Percentiles rank a stretch among this genome's conserved stretches.
phyloP scores from a whole-genome alignment of 2,329 filamentous ascomycete species.

The Periconia digitata region DNA sequence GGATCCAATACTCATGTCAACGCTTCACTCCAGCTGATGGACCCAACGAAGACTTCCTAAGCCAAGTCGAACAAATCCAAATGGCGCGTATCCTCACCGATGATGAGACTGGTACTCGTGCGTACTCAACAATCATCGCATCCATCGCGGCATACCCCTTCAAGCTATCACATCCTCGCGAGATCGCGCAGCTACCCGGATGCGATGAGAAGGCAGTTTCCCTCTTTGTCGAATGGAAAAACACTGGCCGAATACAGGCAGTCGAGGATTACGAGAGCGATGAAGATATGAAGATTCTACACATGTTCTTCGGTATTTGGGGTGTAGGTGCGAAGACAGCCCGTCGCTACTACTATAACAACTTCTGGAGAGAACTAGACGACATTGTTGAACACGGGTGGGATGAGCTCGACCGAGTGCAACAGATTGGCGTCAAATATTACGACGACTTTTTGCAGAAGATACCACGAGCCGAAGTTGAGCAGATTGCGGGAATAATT shows the following conservation, averaged over 20 bases:
- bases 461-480: constrained; percentile 74
- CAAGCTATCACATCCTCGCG: constrained; percentile 48
- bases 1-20: constrained; percentile 75
- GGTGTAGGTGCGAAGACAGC: constrained; percentile 86
- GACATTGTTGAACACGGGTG: constrained; percentile 85
- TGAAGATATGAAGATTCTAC: constrained; percentile 63
- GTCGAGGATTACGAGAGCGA: constrained; percentile 66
- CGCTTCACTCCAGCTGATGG: constrained; percentile 69
- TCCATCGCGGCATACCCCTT: constrained; percentile 79
- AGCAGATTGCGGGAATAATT: constrained; percentile 66
- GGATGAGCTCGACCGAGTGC: constrained; percentile 71
- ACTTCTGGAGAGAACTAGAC: constrained; percentile 79
- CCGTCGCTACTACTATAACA: constrained; percentile 74
- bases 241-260: constrained; percentile 63
- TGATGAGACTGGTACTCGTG: constrained; percentile 78
- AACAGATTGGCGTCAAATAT: constrained; percentile 93
- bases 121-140: constrained; percentile 87
- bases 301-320: constrained; percentile 82
- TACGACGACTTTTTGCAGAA: constrained; percentile 79
- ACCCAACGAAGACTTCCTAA: constrained; percentile 76
- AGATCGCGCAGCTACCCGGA: constrained; percentile 64
- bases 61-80: constrained; percentile 72
- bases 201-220: constrained; percentile 79
- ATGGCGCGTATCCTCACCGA: constrained; percentile 68
- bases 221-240: constrained; percentile 75